Conservation (phyloP, 2,329 filamentous ascomycete species). For the Colletotrichum sp. region DNA sequence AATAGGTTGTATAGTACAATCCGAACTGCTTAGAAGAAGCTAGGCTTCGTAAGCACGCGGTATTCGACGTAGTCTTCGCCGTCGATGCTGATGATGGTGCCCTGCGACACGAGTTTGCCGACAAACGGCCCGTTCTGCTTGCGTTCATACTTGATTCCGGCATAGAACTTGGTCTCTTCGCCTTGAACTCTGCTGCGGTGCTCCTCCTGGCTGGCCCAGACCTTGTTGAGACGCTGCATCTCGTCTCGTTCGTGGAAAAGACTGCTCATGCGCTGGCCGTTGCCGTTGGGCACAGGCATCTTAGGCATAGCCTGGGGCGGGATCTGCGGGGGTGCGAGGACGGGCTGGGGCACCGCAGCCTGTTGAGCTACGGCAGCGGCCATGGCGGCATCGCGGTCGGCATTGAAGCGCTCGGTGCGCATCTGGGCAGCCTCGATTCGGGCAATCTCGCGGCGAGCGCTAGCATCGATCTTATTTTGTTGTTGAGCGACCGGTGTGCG, state of each 20-base stretch:
- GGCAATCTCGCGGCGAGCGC: constrained; percentile 57
- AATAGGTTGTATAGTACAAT: background rate
- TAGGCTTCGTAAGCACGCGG: constrained; percentile 67
- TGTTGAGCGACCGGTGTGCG: constrained; percentile 33
- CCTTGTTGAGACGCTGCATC: constrained; percentile 57
- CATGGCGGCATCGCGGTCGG: constrained; percentile 43
- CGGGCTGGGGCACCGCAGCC: background rate
- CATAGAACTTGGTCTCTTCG: constrained; percentile 62
- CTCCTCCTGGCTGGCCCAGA: constrained; percentile 61
- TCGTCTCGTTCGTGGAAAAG: constrained; percentile 52
- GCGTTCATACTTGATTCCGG: constrained; percentile 67
- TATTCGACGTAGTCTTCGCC: constrained; percentile 73
- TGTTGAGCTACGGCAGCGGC: constrained; percentile 19
- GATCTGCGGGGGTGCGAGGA: background rate
- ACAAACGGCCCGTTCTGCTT: constrained; percentile 65
- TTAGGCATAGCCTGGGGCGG: constrained; percentile 4
- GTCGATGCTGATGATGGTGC: constrained; percentile 67
- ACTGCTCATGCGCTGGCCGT: constrained; percentile 5
- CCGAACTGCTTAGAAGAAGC: constrained; percentile 52
- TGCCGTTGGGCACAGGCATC: constrained; percentile 4
- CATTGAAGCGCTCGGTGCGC: constrained; percentile 54
- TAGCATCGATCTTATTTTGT: constrained; percentile 52
- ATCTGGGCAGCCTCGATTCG: constrained; percentile 56
- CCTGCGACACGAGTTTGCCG: constrained; percentile 67
- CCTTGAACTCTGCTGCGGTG: constrained; percentile 45